Evolutionary conservation across 129 eudicot genomes (phyloP), one percentile per base, ranked within the genome.

Genomic region (Helianthus annuus): DNA sequence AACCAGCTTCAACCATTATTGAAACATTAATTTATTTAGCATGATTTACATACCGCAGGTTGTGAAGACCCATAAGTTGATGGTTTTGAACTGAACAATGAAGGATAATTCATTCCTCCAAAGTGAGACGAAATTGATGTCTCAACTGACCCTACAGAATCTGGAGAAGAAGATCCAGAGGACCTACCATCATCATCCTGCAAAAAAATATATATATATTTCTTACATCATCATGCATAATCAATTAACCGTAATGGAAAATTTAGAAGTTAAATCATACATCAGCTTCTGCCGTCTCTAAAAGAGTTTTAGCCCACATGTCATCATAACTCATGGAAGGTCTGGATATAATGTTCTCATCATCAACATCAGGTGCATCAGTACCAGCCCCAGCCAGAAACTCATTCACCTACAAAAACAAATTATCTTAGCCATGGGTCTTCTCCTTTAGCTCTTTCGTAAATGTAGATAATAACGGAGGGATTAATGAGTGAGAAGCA

Each of bases 311-410:
- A 10, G 98, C 98, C 98, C 98, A 94, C 97, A 94, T 82, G 76
- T 94, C 98, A 72, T 94, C 98, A 68, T 94, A 78, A 45, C 82
- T 78, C 82, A 78, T 79, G 40, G 98, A 94, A 80, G 96, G 95
- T 79, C 98, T 87, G 62, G 98, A 81, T 48, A 73, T 70, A 24
- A 84, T 45, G 62, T 94, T 94, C 81, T 94, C 98, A 7, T 89
- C 93, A 63, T 94, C 98, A 72, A 94, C 98, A 77, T 94, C 98
- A 60, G 98, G 98, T 78, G 97, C 98, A 84, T 94, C 97, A 70
- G 98, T 90, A 61, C 98, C 98, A 80, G 91, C 95, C 64, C 98
- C 97, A 72, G 98, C 90, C 70, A 94, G 86, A 76, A 94, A 94
- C 83, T 94, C 98, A 63, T 90, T 94, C 61, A 94, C 97, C 98